Evolutionary conservation across 768 basidiomycete genomes (phyloP).

Genomic region (Daedaleopsis nitida): DNA sequence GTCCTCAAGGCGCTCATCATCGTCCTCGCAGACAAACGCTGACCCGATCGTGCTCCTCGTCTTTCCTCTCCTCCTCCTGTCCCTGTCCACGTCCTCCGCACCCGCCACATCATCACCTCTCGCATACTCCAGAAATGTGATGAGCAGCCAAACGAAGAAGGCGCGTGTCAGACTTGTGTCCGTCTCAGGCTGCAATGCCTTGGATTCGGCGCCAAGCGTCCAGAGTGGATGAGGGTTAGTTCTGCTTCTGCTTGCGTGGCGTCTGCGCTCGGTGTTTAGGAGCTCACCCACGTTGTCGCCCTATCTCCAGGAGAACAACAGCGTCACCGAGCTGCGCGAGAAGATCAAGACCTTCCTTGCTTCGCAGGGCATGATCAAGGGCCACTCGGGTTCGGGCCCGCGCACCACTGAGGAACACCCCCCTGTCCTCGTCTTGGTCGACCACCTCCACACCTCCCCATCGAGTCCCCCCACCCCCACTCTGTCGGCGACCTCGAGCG

Average conservation of each 20-base stretch:
- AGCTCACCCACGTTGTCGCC: conserved; percentile 15
- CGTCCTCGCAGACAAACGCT: conserved; percentile 16
- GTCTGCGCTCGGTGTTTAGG: conserved; percentile 6
- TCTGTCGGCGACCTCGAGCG: conserved; percentile 43
- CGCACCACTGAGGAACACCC: conserved; percentile 58
- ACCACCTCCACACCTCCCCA: conserved; percentile 42
- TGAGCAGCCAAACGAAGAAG: conserved; percentile 62
- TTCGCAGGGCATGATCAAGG: conserved; percentile 88
- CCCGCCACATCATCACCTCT: conserved; percentile 1
- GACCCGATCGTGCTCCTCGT: conserved; percentile 19
- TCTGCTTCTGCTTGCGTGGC: neutral
- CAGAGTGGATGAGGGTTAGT: conserved; percentile 82
- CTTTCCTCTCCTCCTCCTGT: conserved; percentile 11
- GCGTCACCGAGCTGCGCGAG: conserved; percentile 68
- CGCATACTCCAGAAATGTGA: conserved; percentile 71
- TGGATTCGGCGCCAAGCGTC: conserved; percentile 83
- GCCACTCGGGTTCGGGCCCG: conserved; percentile 73
- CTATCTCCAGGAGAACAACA: conserved; percentile 60
- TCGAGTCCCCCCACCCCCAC: conserved; percentile 50
- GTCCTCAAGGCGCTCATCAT: conserved; percentile 20
- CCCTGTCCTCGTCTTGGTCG: conserved; percentile 54
- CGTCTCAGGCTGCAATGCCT: conserved; percentile 84
- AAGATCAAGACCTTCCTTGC: conserved; percentile 81
- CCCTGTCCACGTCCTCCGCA: conserved; percentile 18
- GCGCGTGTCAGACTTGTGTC: conserved; percentile 73